Conservation (phyloP, 1,284 basidiomycete species). For the Irpex sp. region DNA sequence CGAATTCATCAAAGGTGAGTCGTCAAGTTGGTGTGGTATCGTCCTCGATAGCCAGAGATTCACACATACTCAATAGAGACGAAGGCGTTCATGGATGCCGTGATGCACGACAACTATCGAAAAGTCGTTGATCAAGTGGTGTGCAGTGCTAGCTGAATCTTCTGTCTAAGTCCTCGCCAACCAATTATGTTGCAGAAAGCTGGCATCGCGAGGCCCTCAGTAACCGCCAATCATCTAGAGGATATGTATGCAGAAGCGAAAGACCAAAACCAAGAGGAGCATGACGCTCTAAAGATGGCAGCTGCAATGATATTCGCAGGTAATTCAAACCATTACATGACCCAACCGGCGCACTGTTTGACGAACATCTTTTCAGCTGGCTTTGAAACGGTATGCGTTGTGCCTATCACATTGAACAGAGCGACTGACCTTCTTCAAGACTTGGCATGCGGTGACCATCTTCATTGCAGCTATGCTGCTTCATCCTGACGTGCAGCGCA, state of each 20-base stretch:
- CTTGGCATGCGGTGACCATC: conserved; percentile 1
- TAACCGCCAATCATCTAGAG: neutral
- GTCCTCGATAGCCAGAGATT: too few relatives aligned
- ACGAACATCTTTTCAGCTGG: neutral
- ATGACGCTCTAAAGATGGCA: neutral
- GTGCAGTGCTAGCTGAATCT: neutral
- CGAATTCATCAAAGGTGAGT: neutral
- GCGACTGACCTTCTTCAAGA: conserved; percentile 1
- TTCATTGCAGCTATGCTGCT: conserved; percentile 15
- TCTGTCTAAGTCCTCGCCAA: neutral
- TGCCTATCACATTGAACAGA: neutral
- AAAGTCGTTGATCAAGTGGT: neutral
- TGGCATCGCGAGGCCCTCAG: conserved; percentile 1
- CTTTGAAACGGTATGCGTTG: neutral
- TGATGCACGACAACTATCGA: neutral
- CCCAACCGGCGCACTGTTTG: too few relatives aligned
- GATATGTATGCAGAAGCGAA: neutral
- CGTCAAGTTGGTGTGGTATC: neutral
- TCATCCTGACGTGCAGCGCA: conserved; percentile 12
- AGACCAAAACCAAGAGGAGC: neutral
- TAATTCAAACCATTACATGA: neutral
- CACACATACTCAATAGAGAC: neutral
- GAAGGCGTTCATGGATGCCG: neutral
- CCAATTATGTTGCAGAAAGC: neutral
- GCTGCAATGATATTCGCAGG: neutral